phyloP scores from a whole-genome alignment of 345 rosid species.

The Reutealis trisperma region DNA sequence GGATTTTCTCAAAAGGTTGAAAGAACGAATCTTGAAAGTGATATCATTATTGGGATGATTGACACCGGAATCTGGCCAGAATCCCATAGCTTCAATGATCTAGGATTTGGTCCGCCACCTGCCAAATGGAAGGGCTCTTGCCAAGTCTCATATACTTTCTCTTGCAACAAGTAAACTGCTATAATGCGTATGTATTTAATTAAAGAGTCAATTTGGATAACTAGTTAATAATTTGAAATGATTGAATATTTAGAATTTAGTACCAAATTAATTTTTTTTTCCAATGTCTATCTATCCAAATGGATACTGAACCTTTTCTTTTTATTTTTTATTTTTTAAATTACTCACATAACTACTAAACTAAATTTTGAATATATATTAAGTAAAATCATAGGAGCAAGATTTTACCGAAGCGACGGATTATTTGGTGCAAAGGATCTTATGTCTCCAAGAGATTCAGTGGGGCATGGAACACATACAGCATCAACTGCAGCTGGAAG shows the following conservation, averaged over 20 bases:
- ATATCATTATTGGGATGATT: conserved; percentile 12
- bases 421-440: background rate
- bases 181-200: background rate
- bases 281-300: too few relatives aligned
- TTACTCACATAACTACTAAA: too few relatives aligned
- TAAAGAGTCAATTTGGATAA: too few relatives aligned
- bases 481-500: conserved; percentile 21
- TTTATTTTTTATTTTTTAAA: too few relatives aligned
- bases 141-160: conserved; percentile 22
- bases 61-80: conserved; percentile 19
- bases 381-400: conserved; percentile 17
- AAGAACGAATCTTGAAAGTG: background rate
- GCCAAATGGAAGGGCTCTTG: conserved; percentile 32
- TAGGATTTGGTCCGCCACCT: conserved; percentile 7
- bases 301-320: too few relatives aligned
- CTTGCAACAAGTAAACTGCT: conserved; percentile 28
- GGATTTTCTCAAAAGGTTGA: conserved; percentile 5
- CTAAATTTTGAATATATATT: too few relatives aligned
- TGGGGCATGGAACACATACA: conserved; percentile 21
- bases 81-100: conserved; percentile 10
- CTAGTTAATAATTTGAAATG: too few relatives aligned
- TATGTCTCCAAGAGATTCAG: conserved; percentile 16
- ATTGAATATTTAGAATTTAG: too few relatives aligned
- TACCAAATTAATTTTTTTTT: too few relatives aligned
- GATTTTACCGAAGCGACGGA: background rate